Evolutionary conservation across 2,329 filamentous ascomycete genomes (phyloP).

Genomic region (Talaromyces albobiverticillius): DNA sequence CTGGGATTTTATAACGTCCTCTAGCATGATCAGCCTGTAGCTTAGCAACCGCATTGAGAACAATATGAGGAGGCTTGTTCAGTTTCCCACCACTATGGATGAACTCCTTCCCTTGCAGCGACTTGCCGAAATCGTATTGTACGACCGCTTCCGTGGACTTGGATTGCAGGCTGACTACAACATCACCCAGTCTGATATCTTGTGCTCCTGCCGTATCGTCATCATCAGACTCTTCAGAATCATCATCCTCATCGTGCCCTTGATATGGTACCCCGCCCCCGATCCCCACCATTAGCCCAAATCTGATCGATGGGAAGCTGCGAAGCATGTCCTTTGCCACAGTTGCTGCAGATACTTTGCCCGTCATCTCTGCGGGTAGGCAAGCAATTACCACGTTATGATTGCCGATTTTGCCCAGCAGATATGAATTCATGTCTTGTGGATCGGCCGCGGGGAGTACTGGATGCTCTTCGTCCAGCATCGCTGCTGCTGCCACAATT

Average conservation of each 20-base stretch:
- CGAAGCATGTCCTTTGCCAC: constrained; percentile 19
- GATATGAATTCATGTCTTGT: constrained; percentile 3
- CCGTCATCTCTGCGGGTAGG: constrained; percentile 16
- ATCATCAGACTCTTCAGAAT: not conserved
- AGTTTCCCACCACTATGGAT: constrained; percentile 6
- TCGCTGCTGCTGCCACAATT: constrained; percentile 14
- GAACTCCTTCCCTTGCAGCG: constrained; percentile 2
- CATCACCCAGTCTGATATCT: constrained; percentile 16
- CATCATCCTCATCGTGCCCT: not conserved
- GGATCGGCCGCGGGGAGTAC: not conserved
- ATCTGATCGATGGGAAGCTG: constrained; percentile 18
- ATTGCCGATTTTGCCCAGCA: constrained; percentile 1
- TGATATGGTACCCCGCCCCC: constrained; percentile 18
- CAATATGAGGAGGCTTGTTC: constrained; percentile 1
- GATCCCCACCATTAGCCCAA: constrained; percentile 20
- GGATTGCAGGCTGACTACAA: constrained; percentile 17
- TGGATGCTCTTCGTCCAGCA: constrained; percentile 12
- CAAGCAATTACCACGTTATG: constrained; percentile 15
- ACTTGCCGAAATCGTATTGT: constrained; percentile 26
- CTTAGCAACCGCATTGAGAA: not conserved
- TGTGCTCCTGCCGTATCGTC: not conserved
- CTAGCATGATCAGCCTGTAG: not conserved
- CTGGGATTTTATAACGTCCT: not conserved
- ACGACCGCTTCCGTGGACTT: constrained; percentile 18
- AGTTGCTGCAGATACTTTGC: constrained; percentile 18